Base-by-base conservation (phyloP, 768 basidiomycete genomes). In the Pleurotus eryngii region DNA sequence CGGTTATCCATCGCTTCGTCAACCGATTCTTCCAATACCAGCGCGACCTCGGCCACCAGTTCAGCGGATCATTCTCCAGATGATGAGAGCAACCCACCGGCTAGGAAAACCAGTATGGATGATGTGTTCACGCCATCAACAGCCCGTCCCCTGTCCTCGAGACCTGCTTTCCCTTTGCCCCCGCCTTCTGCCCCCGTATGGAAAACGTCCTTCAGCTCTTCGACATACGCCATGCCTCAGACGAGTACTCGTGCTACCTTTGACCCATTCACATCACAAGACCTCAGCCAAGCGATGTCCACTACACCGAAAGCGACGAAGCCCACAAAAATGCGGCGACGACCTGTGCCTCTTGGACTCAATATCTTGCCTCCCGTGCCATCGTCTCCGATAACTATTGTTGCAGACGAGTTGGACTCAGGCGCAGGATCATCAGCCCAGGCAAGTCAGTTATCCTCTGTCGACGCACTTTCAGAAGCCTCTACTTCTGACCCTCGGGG, bases 321-420 rank as follows among this genome's bases (percentile, higher is more conserved):
- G 40, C 55, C 72, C 5, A 40, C 38, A 6, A 87, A 83, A 70
- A 64, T 69, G 20, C 88, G 80, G 64, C 83, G 83, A 55, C 81
- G 87, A 22, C 85, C 88, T 1, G 74, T 80, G 26, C 81, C 84
- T 5, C 76, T 91, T 12, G 80, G 76, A 45, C 18, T 39, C 17
- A 18, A 12, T n/a, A 72, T 83, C 18, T 77, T 91, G 1, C 84
- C 88, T 8, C 81, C 88, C 7, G 86, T 91, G 22, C 89, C 89
- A 4, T 80, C 89, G 6, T 92, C 89, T 7, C 89, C 89, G 7
- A 72, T 87, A 58, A 77, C 80, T 24, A 73, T 84, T 55, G 68
- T 82, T 59, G 73, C 78, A 24, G 76, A 73, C 37, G 60, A 53
- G 58, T 57, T 35, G 24, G 61, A 54, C 11, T 54, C 51, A 5